phyloP scores from a whole-genome alignment of 495 filamentous ascomycete species.

The Aspergillus taichungensis region DNA sequence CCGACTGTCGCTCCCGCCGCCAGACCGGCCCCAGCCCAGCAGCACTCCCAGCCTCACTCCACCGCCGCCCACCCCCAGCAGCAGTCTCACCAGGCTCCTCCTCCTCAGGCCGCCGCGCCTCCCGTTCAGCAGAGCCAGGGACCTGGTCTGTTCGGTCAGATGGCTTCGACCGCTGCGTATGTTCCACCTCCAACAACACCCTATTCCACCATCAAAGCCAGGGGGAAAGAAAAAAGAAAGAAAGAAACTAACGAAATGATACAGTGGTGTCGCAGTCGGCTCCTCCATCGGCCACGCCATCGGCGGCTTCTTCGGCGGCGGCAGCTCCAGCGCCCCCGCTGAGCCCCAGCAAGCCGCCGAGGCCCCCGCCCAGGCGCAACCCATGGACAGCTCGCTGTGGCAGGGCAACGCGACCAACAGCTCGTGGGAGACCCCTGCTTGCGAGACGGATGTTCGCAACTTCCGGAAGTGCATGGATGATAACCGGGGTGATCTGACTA shows the following conservation, averaged over 20 bases:
- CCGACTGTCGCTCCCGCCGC: constrained; percentile 57
- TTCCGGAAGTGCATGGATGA: constrained; percentile 97
- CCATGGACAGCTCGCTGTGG: constrained; percentile 42
- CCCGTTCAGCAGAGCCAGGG: constrained; percentile 47
- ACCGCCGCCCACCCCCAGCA: constrained; percentile 54
- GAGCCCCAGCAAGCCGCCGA: constrained; percentile 40
- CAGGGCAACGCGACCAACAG: constrained; percentile 45
- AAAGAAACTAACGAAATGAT: constrained; percentile 1
- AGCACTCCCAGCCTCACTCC: constrained; percentile 40
- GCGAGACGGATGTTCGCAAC: constrained; percentile 66
- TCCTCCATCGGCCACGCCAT: constrained; percentile 92
- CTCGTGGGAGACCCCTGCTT: constrained; percentile 47
- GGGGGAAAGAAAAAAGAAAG: neutral
- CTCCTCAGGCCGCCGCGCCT: constrained; percentile 28
- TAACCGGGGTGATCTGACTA: constrained; percentile 84
- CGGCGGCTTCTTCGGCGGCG: constrained; percentile 75
- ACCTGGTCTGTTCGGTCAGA: constrained; percentile 73
- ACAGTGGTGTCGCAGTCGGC: constrained; percentile 88
- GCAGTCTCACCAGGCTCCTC: constrained; percentile 37
- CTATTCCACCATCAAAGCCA: neutral
- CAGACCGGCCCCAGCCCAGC: constrained; percentile 46
- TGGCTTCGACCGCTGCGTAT: constrained; percentile 81
- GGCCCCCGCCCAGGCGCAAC: constrained; percentile 27
- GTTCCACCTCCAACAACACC: constrained; percentile 16
- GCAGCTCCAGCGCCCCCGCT: constrained; percentile 49